Conservation (phyloP, 371 early-diverging fungal species). For the Dipsacomyces acuminosporus region DNA sequence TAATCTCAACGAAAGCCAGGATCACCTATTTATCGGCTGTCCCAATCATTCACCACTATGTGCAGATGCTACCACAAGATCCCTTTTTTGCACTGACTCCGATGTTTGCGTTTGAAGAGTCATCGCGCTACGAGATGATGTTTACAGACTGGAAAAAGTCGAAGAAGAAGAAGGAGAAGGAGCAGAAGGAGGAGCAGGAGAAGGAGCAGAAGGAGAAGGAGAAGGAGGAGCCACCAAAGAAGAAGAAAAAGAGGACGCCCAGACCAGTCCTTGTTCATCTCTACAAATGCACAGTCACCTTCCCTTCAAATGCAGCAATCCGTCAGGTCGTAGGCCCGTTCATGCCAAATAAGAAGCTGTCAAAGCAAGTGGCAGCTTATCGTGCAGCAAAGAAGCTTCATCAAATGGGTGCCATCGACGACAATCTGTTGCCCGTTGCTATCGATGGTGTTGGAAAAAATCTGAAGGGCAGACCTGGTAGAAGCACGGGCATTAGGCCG, state of each 20-base stretch:
- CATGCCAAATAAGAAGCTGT: conserved; percentile 55
- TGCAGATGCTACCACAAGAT: conserved; percentile 47
- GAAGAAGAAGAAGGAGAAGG: too few species aligned
- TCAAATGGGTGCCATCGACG: conserved; percentile 61
- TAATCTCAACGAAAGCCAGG: conserved; percentile 31
- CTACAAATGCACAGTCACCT: conserved; percentile 52
- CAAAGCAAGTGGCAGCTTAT: conserved; percentile 70
- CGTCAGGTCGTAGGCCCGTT: conserved; percentile 54
- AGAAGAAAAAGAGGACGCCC: conserved; percentile 15
- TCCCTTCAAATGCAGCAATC: conserved; percentile 67
- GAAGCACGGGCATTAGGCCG: not conserved
- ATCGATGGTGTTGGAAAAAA: conserved; percentile 1
- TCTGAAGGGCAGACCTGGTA: conserved; percentile 1
- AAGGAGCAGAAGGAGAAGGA: not conserved
- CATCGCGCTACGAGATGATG: conserved; percentile 5
- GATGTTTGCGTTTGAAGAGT: conserved; percentile 45
- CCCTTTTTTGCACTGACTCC: conserved; percentile 45
- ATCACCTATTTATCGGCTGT: conserved; percentile 44
- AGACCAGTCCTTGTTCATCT: conserved; percentile 10
- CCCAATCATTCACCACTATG: conserved; percentile 25
- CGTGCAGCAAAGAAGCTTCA: conserved; percentile 66
- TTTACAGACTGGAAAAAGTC: too few species aligned
- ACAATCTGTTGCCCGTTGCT: conserved; percentile 60
- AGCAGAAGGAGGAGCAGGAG: conserved; percentile 1
- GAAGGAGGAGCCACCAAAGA: conserved; percentile 6